Evolutionary conservation across 495 filamentous ascomycete species (phyloP), one percentile per base, ranked within the genome.

Genomic region (Entonaema liquescens): DNA sequence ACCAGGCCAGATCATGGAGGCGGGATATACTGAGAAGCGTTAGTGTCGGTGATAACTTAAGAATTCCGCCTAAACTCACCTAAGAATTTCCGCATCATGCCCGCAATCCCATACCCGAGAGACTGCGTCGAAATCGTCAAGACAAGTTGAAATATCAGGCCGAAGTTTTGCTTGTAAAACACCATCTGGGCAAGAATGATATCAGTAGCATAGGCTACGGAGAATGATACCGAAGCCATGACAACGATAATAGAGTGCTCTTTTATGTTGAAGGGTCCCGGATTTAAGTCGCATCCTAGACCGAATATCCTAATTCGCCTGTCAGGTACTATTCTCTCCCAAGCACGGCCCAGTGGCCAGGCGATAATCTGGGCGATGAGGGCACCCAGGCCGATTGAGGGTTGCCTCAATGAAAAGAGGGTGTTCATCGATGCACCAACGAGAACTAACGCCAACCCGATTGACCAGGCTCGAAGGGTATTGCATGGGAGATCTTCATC

Each of bases 211-310:
- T 90, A 89, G 3, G 89, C 89, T n/a, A 88, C 87, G 71, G 79
- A 90, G 73, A 80, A 84, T 59, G 80, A 83, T 6, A 87, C 86
- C 59, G 82, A 83, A 6, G 87, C 87, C 91, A 93, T 94, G 67
- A 93, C 88, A 5, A 90, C 89, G 67, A 94, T 91, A 67, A 94
- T 81, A 5, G 89, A 86, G 81, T 94, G 91, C 73, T 81, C 79
- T 55, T 94, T 94, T 77, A 92, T 87, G 76, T 92, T 94, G 80
- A 94, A 94, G 44, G 88, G 89, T 11, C 91, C 89, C 5, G 89
- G 90, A 67, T 93, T 93, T 33, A 92, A 68, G 26, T 83, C 85
- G 74, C 83, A 87, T 23, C 80, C 74, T 33, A 83, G 38, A 9
- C 90, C 89, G 63, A 90, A 88, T 17, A 88, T 74, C 36, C 62